Evolutionary conservation across 2,329 filamentous ascomycete genomes (phyloP).

Genomic region (Seiridium cupressi): DNA sequence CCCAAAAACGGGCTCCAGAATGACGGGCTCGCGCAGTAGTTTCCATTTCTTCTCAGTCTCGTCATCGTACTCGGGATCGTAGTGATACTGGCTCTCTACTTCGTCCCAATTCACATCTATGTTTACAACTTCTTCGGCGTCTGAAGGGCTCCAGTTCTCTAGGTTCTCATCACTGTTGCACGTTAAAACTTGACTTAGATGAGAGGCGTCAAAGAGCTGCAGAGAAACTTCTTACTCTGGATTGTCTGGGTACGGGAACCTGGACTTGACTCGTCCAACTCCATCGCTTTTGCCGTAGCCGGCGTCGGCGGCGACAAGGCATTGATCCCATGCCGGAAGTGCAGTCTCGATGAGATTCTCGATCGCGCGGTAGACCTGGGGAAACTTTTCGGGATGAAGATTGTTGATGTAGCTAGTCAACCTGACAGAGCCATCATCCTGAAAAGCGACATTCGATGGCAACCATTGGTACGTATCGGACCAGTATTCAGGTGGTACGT

Average conservation of each 20-base stretch:
- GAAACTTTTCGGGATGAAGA: conserved; percentile 34
- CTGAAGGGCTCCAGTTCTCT: conserved; percentile 15
- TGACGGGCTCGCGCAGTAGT: not conserved
- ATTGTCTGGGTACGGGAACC: not conserved
- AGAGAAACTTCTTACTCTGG: not conserved
- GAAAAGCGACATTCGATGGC: conserved; percentile 34
- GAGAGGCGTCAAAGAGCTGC: not conserved
- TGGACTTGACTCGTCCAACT: not conserved
- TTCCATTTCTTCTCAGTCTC: conserved; percentile 17
- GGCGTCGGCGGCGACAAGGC: conserved; percentile 8
- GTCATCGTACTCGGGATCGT: conserved; percentile 9
- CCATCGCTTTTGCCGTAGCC: not conserved
- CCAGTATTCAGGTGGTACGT: conserved; percentile 15
- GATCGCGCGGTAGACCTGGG: conserved; percentile 30
- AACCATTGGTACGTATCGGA: conserved; percentile 43
- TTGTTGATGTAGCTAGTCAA: conserved; percentile 47
- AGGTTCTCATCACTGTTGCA: conserved; percentile 10
- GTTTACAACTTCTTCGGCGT: conserved; percentile 26
- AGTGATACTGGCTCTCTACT: not conserved
- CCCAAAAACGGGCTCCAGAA: not conserved
- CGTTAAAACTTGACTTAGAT: not conserved
- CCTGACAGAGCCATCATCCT: conserved; percentile 19
- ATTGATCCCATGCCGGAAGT: conserved; percentile 40
- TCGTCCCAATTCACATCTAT: conserved; percentile 11
- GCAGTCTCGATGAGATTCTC: conserved; percentile 33